Percentiles rank a stretch among this genome's conserved stretches.
phyloP scores from a whole-genome alignment of 371 early-diverging fungal genomes.

The Mycotypha africana region DNA sequence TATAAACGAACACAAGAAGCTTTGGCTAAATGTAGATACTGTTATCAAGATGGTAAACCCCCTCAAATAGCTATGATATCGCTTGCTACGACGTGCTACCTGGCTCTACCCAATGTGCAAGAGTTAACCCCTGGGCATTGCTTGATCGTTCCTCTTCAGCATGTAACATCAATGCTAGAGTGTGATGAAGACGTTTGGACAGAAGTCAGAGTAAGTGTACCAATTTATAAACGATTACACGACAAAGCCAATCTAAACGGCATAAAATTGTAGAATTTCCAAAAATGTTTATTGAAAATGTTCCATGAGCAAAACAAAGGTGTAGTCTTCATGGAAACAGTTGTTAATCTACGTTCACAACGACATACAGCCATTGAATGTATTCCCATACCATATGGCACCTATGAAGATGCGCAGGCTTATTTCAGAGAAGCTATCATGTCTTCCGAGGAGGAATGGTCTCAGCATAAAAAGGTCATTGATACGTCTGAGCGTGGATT shows the following conservation, averaged over 20 bases:
- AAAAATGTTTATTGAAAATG: slow-evolving; percentile 90
- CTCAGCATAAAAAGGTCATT: slow-evolving; percentile 86
- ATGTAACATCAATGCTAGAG: slow-evolving; percentile 75
- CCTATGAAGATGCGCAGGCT: slow-evolving; percentile 74
- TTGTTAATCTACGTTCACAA: slow-evolving; percentile 63
- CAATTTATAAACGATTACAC: neutral
- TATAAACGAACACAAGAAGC: slow-evolving; percentile 62
- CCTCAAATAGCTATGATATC: slow-evolving; percentile 76
- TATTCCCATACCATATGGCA: slow-evolving; percentile 81
- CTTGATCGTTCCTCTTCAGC: slow-evolving; percentile 86
- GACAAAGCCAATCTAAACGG: neutral
- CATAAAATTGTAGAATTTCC: slow-evolving; percentile 69
- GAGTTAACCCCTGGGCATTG: slow-evolving; percentile 85
- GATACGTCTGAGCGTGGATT: slow-evolving; percentile 75
- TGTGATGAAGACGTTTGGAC: slow-evolving; percentile 91
- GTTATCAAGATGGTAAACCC: slow-evolving; percentile 60
- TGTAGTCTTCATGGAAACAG: slow-evolving; percentile 88
- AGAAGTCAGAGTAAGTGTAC: slow-evolving; percentile 79
- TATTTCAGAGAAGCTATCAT: slow-evolving; percentile 85
- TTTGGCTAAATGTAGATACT: slow-evolving; percentile 68
- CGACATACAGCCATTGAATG: slow-evolving; percentile 88
- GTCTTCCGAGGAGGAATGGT: slow-evolving; percentile 82
- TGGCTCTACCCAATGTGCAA: slow-evolving; percentile 72
- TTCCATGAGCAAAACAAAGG: slow-evolving; percentile 63
- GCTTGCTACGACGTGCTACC: slow-evolving; percentile 70